Evolutionary conservation across 2,329 filamentous ascomycete genomes (phyloP).

Genomic region (Dothidotthia symphoricarpi): DNA sequence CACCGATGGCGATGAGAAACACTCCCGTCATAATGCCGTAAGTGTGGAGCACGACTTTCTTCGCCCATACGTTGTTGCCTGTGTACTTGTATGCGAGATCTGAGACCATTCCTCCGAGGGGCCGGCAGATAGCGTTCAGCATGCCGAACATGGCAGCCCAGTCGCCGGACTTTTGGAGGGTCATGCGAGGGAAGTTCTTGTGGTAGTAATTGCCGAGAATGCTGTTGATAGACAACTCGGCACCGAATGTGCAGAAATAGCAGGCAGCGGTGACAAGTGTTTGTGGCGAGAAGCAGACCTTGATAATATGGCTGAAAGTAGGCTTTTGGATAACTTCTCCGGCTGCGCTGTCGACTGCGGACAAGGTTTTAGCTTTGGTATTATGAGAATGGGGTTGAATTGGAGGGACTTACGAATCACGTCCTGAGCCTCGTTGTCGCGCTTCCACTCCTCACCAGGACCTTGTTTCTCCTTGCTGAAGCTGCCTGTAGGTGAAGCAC

Average conservation of each 20-base stretch:
- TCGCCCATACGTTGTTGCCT: conserved; percentile 54
- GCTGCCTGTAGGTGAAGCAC: conserved; percentile 20
- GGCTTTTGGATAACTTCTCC: conserved; percentile 63
- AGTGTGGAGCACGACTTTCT: conserved; percentile 59
- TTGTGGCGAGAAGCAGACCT: conserved; percentile 60
- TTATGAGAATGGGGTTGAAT: neutral
- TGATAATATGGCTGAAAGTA: conserved; percentile 57
- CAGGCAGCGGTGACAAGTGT: conserved; percentile 53
- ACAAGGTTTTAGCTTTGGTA: neutral
- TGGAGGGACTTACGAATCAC: conserved; percentile 31
- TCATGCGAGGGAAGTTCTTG: conserved; percentile 53
- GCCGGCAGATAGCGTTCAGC: conserved; percentile 65
- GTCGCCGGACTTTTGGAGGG: conserved; percentile 53
- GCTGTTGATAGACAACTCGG: conserved; percentile 58
- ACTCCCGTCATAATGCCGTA: conserved; percentile 57
- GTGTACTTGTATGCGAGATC: conserved; percentile 54
- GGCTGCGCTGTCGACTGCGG: conserved; percentile 49
- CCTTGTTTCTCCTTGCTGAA: conserved; percentile 22
- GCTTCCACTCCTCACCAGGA: conserved; percentile 8
- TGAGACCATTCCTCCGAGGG: conserved; percentile 59
- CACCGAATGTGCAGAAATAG: conserved; percentile 61
- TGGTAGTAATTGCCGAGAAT: conserved; percentile 58
- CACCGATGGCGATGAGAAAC: conserved; percentile 60
- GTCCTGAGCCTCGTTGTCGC: conserved; percentile 39
- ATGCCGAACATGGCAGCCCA: conserved; percentile 73